A percentile compares a stretch with the other conserved stretches of the same genome.
These are phyloP conservation scores for Pleoardoris graminearum DNA, from an alignment of 2,329 filamentous ascomycete genomes.

Conservation along the genomic window DNA sequence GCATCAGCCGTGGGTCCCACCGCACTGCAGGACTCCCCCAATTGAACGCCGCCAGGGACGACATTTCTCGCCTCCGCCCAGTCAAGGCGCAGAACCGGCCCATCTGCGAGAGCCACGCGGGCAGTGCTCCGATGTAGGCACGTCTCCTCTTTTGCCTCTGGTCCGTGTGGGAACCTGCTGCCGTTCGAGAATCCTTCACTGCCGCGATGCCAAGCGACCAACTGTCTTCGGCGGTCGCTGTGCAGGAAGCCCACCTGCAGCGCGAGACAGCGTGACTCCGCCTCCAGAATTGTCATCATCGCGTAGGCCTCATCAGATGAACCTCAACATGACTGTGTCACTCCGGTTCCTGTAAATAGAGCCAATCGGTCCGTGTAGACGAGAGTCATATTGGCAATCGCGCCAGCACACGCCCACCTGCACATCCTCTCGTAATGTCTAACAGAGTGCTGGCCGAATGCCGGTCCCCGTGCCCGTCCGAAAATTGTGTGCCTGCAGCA, in stretches of 20 bases:
- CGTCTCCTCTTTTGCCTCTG: constrained; percentile 16
- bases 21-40: constrained; percentile 16
- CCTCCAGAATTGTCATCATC: constrained; percentile 18
- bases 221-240: constrained; percentile 18
- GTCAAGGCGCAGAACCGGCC: constrained; percentile 1
- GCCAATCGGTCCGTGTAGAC: constrained; percentile 26
- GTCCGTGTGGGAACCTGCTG: constrained; percentile 20
- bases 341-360: constrained; percentile 19
- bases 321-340: constrained; percentile 6
- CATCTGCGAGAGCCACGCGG: constrained; percentile 36
- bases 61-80: constrained; percentile 18
- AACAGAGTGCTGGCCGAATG: background rate
- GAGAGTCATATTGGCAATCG: constrained; percentile 30
- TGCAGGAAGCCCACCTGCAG: constrained; percentile 22
- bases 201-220: constrained; percentile 17
- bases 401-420: constrained; percentile 1
- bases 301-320: constrained; percentile 12
- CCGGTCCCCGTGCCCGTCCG: constrained; percentile 8
- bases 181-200: constrained; percentile 14
- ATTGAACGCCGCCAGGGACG: constrained; percentile 29
- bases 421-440: background rate
- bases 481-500: constrained; percentile 19
- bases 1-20: constrained; percentile 3
- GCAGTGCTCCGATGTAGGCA: constrained; percentile 9
- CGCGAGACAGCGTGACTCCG: constrained; percentile 14